Percentiles rank a stretch among this genome's conserved stretches.
Conservation (phyloP, 2,329 filamentous ascomycete species). For the Botrytis cinerea region DNA sequence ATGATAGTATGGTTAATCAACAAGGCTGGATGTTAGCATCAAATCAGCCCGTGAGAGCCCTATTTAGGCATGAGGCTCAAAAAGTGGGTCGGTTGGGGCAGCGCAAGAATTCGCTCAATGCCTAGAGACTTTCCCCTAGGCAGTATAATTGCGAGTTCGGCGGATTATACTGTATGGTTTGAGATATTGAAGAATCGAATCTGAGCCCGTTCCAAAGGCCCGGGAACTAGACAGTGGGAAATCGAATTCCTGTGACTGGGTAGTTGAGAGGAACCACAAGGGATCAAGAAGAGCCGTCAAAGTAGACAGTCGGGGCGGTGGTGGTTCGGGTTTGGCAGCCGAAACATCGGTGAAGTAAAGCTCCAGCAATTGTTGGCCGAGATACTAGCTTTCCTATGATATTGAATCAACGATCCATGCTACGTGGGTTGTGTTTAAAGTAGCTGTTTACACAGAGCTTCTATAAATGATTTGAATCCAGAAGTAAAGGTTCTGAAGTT, state of each 20-base stretch:
- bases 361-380: not conserved
- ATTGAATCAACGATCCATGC: not conserved
- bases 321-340: not conserved
- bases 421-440: not conserved
- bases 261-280: not conserved
- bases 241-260: not conserved
- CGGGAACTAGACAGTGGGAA: not conserved
- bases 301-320: not conserved
- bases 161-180: not conserved
- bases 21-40: conserved; percentile 15
- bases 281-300: not conserved
- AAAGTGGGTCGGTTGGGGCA: not conserved
- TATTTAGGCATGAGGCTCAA: conserved; percentile 12
- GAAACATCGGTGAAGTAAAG: not conserved
- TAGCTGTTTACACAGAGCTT: not conserved
- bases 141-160: conserved; percentile 1
- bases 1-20: not conserved
- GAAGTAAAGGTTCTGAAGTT: not conserved
- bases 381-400: not conserved
- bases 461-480: not conserved
- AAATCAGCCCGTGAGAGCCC: not conserved
- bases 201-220: not conserved
- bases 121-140: conserved; percentile 7
- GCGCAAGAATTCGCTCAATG: conserved; percentile 1
- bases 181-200: not conserved